phyloP scores from a whole-genome alignment of 768 basidiomycete genomes.

The Tylopilus felleus region DNA sequence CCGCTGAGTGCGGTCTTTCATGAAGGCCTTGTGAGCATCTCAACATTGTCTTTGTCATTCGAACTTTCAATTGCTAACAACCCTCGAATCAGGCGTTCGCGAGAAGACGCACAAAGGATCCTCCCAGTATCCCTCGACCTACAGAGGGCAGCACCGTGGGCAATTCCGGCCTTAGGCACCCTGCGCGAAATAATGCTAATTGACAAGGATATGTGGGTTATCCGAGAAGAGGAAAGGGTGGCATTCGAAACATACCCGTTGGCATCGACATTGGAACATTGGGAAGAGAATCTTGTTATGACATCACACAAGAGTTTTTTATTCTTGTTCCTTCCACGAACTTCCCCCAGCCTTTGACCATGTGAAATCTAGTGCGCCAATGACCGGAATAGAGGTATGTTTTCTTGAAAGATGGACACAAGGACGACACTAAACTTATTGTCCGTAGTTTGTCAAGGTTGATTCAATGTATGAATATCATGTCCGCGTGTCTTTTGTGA shows the following conservation, averaged over 20 bases:
- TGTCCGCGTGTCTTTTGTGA: conserved; percentile 8
- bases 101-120: too few species aligned
- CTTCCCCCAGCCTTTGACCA: conserved; percentile 14
- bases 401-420: not conserved
- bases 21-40: too few species aligned
- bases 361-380: too few species aligned
- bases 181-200: too few species aligned
- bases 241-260: conserved; percentile 13
- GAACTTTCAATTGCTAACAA: too few species aligned
- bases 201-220: conserved; percentile 15
- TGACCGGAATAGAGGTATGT: not conserved
- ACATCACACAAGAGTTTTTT: conserved; percentile 10
- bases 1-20: too few species aligned
- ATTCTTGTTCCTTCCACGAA: conserved; percentile 23
- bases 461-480: conserved; percentile 23
- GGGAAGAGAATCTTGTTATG: not conserved
- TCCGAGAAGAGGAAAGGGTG: conserved; percentile 17
- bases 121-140: too few species aligned
- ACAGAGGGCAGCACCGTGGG: too few species aligned
- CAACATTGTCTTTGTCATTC: too few species aligned
- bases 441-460: not conserved
- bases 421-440: not conserved
- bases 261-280: too few species aligned
- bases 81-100: too few species aligned
- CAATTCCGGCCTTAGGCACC: too few species aligned